These are phyloP conservation scores for Coemansia sp. DNA, from an alignment of 371 early-diverging fungal genomes.

Conservation along the genomic window DNA sequence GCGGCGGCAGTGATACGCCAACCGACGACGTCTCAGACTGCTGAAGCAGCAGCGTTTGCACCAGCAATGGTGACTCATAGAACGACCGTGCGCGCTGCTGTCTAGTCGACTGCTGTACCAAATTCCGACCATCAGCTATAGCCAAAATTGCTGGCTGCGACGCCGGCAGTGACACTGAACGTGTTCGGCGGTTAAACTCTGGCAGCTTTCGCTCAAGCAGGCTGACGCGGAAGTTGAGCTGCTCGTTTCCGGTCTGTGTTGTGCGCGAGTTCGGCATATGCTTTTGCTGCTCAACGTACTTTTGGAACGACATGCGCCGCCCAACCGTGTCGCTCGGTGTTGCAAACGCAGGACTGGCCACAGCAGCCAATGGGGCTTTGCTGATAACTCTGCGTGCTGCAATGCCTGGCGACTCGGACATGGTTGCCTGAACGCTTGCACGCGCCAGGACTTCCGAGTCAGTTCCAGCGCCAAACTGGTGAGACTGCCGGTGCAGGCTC, in stretches of 20 bases:
- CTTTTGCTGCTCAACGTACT: conserved; percentile 42
- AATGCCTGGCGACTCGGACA: conserved; percentile 23
- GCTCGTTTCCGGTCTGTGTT: conserved; percentile 24
- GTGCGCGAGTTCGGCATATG: conserved; percentile 1
- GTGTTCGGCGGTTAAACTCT: conserved; percentile 8
- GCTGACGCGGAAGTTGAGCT: conserved; percentile 49
- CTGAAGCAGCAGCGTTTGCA: conserved; percentile 32
- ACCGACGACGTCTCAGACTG: conserved; percentile 3
- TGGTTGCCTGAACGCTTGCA: conserved; percentile 31
- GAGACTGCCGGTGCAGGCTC: conserved; percentile 10
- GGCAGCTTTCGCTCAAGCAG: conserved; percentile 27
- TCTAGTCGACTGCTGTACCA: background rate
- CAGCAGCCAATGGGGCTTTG: background rate
- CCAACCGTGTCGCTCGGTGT: conserved; percentile 1
- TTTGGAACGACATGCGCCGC: conserved; percentile 24
- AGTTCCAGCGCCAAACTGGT: background rate
- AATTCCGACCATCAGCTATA: background rate
- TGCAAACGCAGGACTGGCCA: background rate
- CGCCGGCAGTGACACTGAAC: conserved; percentile 36
- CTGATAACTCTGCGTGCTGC: background rate
- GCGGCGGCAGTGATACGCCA: conserved; percentile 3
- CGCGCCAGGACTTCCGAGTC: conserved; percentile 34
- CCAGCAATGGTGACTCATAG: conserved; percentile 41
- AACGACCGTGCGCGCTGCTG: conserved; percentile 39
- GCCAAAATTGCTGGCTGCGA: conserved; percentile 9